Base-by-base conservation (phyloP, 306 rosid genomes). In the Cicer judaicum region DNA sequence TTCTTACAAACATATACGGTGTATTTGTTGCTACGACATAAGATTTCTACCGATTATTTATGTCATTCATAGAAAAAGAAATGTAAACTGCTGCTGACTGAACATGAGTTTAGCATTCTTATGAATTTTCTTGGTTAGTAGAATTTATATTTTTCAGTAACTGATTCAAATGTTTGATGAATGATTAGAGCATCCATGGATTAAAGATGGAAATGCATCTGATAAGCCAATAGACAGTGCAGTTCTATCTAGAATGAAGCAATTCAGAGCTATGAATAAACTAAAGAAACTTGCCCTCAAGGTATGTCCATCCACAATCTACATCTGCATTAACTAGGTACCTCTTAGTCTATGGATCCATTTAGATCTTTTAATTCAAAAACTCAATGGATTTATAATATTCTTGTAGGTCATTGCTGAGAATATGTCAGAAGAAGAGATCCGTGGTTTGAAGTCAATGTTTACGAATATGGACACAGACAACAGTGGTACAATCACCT, bases 241-340 rank as follows among this genome's bases (percentile, higher is more conserved):
- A 24, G 96, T 91, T 69, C 96, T 91, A 67, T 89, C 98, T 50
- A 84, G 98, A 86, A 88, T 93, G 97, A 93, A 93, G 89, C 98
- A 93, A 80, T 93, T 93, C 64, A 88, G 96, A 83, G 98, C 93
- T 55, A 91, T 93, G 98, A 93, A 93, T 78, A 89, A 93, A 73
- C 89, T 93, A 64, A 93, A 93, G 88, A 89, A 91, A 81, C 96
- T 93, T 71, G 98, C 97, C 65, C 71, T 92, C 48, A 89, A 91
- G 97, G 97, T 89, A 71, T 15, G 59, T 71, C 34, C 49, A 65
- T 65, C 12, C 42, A 71, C 24, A 21, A 16, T 16, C 24, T 2
- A 21, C 43, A 42, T 62, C 48, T 75, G 8, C 53, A 14, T 74
- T 24, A 24, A 24, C 6, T 80, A 50, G 43, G 3, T 38, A 66